Evolutionary conservation across 1,284 basidiomycete species (phyloP), one percentile per base, ranked within the genome.

Genomic region (Papiliotrema fonsecae): DNA sequence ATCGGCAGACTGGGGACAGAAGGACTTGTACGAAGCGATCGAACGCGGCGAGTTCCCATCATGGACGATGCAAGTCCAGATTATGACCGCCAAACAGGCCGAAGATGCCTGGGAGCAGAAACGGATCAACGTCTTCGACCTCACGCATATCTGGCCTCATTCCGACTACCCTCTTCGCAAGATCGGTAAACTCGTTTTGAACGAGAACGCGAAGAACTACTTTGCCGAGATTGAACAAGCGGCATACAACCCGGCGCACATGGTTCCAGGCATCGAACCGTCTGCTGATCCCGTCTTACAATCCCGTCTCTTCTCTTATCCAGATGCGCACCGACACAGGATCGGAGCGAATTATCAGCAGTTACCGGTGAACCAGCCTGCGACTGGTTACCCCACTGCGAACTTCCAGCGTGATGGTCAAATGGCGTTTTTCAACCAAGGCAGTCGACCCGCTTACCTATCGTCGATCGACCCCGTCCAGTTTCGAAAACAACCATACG

Each of bases 271-370:
- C 69, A 81, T 92, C 62, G 92, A 94, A 77, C 81, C 89, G 30
- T 85, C 86, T 16, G 81, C 84, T 31, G 92, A 96, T 74, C 92
- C 92, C 16, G 87, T 96, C 54, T 79, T 96, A 56, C 92, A 96
- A 73, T 86, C 86, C 25, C 87, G 92, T 55, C 81, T 96, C 35
- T 96, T 94, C 83, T 89, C 88, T 10, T 97, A 97, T 79, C 88
- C 90, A 4, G 92, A 96, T 72, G 88, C 92, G 6, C 91, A 94
- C 73, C 83, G 89, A 54, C 85, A 92, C 77, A 84, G 74, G 25
- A 61, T 71, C 49, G 65, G 66, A 22, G 53, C 74, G 52, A 96
- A 96, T 79, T 93, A 94, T 77, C 73, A 84, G 63, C 88, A 94
- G 69, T 77, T 97, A 13, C 91, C 91, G 4, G 85, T 93, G 67